Base-by-base conservation (phyloP, 1,284 basidiomycete species). In the Fomitopsis betulina region DNA sequence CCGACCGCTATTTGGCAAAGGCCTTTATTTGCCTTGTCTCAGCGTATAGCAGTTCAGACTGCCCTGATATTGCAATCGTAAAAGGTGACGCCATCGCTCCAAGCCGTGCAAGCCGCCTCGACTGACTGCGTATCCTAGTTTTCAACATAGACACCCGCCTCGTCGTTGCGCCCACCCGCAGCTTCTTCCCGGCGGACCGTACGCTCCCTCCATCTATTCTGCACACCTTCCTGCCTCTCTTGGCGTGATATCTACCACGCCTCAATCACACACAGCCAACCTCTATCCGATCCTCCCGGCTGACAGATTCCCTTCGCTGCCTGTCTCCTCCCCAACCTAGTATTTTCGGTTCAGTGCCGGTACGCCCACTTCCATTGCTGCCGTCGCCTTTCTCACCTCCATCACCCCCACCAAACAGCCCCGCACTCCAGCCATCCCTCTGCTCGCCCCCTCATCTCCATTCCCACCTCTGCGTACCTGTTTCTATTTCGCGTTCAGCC, bases 61-160 rank as follows among this genome's bases (percentile, higher is more conserved):
- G 45, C 45, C 42, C 17, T 47, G 27, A 3, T 25, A 25, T 47
- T 47, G 23, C 2, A 13, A 15, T 27, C 45, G 27, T 15, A 47
- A 5, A 25, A 5, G 42, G 21, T 10, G 19, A 43, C 42, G 30
- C 38, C 32, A n/a, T 35, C 42, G 42, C 54, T 55, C 54, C 54
- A 55, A 25, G 27, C 55, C 45, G 55, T 50, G 42, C 55, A 37
- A 56, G 55, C 55, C 55, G 55, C 55, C 45, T 7, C 25, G 38
- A 15, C 52, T 25, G 5, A 2, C 51, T 6, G 37, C 37, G 5
- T 21, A 12, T 54, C 37, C 17, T 30, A 30, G 27, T 8, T 30
- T 54, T 5, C 9, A 10, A 55, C 40, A 1, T 19, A 43, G 33
- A 55, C 40, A 55, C 54, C 42, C 19, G 17, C 37, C 15, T 1